Conservation (phyloP, 352 stramenopile genomes). For the Pythium volutum region DNA sequence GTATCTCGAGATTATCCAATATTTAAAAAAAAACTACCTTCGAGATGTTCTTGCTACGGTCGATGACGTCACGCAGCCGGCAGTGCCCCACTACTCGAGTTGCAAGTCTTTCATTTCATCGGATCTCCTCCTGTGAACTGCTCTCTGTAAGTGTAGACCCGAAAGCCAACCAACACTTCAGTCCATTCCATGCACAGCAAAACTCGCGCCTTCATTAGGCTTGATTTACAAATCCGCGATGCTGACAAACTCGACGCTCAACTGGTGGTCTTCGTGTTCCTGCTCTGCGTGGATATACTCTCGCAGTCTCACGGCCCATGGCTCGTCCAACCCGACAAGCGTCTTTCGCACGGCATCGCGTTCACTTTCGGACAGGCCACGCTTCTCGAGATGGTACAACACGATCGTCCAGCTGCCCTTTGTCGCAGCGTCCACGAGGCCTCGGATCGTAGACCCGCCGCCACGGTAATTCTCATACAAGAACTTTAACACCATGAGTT, state of each 20-base stretch:
- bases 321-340: background rate
- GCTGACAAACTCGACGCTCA: constrained; percentile 1
- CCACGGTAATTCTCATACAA: constrained; percentile 1
- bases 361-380: background rate
- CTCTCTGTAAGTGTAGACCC: too few species aligned
- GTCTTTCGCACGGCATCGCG: background rate
- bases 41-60: too few species aligned
- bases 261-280: background rate
- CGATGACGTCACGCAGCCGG: too few species aligned
- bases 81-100: too few species aligned
- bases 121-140: too few species aligned
- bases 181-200: too few species aligned
- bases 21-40: too few species aligned
- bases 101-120: too few species aligned
- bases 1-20: too few species aligned
- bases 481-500: background rate
- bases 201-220: too few species aligned
- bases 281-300: background rate
- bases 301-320: background rate
- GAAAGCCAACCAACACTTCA: too few species aligned
- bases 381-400: background rate
- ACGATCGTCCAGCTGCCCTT: background rate
- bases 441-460: background rate
- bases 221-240: constrained; percentile 2
- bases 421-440: background rate